Conservation (phyloP, 306 rosid genomes). For the Cyamopsis tetragonoloba region DNA sequence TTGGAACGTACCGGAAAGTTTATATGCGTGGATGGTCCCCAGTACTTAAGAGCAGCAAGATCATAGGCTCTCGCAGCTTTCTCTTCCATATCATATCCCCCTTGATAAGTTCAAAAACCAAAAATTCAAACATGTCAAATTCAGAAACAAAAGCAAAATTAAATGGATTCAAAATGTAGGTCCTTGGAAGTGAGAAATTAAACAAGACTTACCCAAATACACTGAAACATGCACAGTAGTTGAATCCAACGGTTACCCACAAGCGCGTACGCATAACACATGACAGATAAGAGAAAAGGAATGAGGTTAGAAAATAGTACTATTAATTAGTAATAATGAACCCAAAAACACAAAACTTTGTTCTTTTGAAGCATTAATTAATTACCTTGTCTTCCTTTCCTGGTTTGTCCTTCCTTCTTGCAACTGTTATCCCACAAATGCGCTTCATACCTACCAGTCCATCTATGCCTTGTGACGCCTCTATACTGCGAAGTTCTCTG, state of each 20-base stretch:
- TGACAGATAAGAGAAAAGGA: conserved; percentile 40
- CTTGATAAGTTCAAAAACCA: conserved; percentile 38
- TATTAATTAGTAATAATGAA: too few species aligned
- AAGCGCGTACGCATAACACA: conserved; percentile 31
- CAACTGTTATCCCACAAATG: conserved; percentile 99
- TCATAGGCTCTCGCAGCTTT: conserved; percentile 99
- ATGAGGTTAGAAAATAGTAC: too few species aligned
- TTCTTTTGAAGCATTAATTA: too few species aligned
- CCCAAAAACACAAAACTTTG: too few species aligned
- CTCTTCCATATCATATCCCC: conserved; percentile 99
- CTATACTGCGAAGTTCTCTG: conserved; percentile 96
- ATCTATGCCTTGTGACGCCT: conserved; percentile 95
- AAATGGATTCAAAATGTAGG: neutral
- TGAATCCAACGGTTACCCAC: conserved; percentile 39
- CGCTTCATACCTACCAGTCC: conserved; percentile 99
- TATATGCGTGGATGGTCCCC: conserved; percentile 93
- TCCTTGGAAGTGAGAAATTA: too few species aligned
- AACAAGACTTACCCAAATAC: conserved; percentile 69
- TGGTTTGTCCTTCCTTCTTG: conserved; percentile 97
- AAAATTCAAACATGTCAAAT: neutral
- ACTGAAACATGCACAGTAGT: conserved; percentile 52
- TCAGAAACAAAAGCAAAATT: neutral
- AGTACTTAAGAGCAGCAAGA: conserved; percentile 94
- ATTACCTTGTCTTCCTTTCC: conserved; percentile 99
- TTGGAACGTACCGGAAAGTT: conserved; percentile 65